Percentiles rank a stretch among this genome's conserved stretches.
Evolutionary conservation across 106 monocot genomes (phyloP).

Genomic region (Agapanthus africanus): DNA sequence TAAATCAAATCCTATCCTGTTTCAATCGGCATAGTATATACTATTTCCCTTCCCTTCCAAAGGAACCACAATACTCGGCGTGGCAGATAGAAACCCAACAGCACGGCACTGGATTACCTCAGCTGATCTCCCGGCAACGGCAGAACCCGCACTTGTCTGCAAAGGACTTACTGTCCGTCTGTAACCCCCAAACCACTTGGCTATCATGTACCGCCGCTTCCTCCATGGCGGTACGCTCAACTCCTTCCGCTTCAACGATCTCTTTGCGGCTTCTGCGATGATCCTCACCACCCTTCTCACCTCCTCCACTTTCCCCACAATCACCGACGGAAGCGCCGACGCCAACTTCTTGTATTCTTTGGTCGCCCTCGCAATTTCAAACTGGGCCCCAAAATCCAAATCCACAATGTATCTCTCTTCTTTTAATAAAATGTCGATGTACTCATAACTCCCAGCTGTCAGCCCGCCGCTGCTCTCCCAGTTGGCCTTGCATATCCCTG

Average conservation of each 20-base stretch:
- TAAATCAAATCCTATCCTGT: no score
- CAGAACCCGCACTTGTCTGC: no score
- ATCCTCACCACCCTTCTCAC: slow-evolving; percentile 25
- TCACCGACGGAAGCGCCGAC: slow-evolving; percentile 26
- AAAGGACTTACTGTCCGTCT: no score
- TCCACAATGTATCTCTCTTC: slow-evolving; percentile 43
- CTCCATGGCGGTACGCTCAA: slow-evolving; percentile 84
- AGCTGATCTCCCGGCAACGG: no score
- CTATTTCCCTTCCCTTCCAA: no score
- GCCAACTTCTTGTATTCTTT: slow-evolving; percentile 28
- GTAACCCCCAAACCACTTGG: slow-evolving; percentile 87
- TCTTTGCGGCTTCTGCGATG: slow-evolving; percentile 26
- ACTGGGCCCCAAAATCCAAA: slow-evolving; percentile 43
- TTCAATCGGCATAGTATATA: no score
- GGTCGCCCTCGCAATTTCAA: slow-evolving; percentile 48
- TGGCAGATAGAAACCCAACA: no score
- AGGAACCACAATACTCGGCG: no score
- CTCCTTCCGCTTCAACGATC: slow-evolving; percentile 22
- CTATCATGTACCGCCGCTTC: slow-evolving; percentile 49
- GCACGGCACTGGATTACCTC: no score
- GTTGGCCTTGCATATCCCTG: slow-evolving; percentile 50
- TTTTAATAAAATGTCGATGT: slow-evolving; percentile 42
- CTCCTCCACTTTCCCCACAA: slow-evolving; percentile 34
- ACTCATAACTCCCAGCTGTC: slow-evolving; percentile 47
- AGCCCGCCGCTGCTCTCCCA: slow-evolving; percentile 27